Base-by-base conservation (phyloP, 2,329 filamentous ascomycete genomes). In the Microsporum canis region DNA sequence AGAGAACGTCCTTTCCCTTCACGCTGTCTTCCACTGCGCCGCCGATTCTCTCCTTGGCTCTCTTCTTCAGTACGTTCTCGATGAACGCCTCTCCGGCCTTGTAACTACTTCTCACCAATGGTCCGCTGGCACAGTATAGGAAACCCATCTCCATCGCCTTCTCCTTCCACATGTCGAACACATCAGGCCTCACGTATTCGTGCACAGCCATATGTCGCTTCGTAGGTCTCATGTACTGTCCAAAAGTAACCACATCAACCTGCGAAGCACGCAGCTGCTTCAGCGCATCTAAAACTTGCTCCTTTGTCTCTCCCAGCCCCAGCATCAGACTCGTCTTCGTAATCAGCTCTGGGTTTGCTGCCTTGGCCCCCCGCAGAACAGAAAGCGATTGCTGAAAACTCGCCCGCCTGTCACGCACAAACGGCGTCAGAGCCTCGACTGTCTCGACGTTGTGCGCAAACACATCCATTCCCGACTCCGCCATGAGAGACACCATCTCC, bases 261-360 rank as follows among this genome's bases (percentile, higher is more conserved):
- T 88, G 79, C 62, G 85, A 82, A 66, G 86, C 86, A 62, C 94
- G 84, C 10, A 99, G 82, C 72, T 95, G 89, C 72, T 80, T 83
- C 63, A 97, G 76, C 0, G 92, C 84, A 65, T 88, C 84, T 82
- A 85, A 87, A 0, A 99, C 75, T 76, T 97, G 88, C 17, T 88
- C 83, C 69, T 97, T 91, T 31, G 86, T 91, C 80, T 99, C 94
- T 10, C 94, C 94, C 3, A 99, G 77, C 3, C 94, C 94, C 29
- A 99, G 81, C 94, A 99, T 99, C 65, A 99, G 84, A 67, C 90
- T 96, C 0, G 94, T 97, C 82, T 99, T 99, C n/a, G 94, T 99
- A 69, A 99, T 95, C 63, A 97, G 82, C 2, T 83, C 83, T 1
- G 86, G 83, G 62, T 83, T 84, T 1, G 88, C 84, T 63, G 84